phyloP scores from a whole-genome alignment of 1,284 basidiomycete species.

The Serendipita sp. region DNA sequence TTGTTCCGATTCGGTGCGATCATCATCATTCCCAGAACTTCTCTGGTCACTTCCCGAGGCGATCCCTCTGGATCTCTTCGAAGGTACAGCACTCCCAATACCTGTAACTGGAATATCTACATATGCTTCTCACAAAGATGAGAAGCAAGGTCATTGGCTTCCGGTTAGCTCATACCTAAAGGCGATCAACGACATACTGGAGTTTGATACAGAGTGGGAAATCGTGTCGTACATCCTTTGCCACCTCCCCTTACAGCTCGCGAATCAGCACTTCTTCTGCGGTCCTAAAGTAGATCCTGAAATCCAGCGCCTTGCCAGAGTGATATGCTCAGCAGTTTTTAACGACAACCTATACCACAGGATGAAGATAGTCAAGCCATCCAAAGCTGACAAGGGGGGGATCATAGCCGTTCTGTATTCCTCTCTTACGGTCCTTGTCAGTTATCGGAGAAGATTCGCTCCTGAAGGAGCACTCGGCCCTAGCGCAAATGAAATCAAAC shows the following conservation, averaged over 20 bases:
- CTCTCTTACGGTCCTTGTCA: conserved; percentile 76
- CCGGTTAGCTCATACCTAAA: conserved; percentile 70
- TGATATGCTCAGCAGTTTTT: conserved; percentile 56
- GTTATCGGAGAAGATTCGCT: conserved; percentile 70
- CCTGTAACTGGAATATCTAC: background rate
- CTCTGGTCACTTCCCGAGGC: background rate
- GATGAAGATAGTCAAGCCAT: background rate
- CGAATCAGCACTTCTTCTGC: conserved; percentile 95
- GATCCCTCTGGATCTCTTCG: background rate
- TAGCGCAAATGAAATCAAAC: conserved; percentile 18
- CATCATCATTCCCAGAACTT: no score
- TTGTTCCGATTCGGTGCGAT: no score
- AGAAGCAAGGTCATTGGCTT: conserved; percentile 39
- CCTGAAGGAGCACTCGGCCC: background rate
- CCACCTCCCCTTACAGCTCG: conserved; percentile 80
- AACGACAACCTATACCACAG: conserved; percentile 47
- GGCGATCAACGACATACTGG: conserved; percentile 54
- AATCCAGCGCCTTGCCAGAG: conserved; percentile 49
- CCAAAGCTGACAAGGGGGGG: conserved; percentile 40
- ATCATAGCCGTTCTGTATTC: conserved; percentile 82
- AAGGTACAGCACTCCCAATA: background rate
- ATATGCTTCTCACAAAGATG: conserved; percentile 11
- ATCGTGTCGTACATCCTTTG: conserved; percentile 84
- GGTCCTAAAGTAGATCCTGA: conserved; percentile 63
- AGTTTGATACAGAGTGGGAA: conserved; percentile 81